A percentile compares a stretch with the other conserved stretches of the same genome.
These are phyloP conservation scores for Cryptosporidium baileyi DNA, from an alignment of 169 alveolate species.

Conservation along the genomic window DNA sequence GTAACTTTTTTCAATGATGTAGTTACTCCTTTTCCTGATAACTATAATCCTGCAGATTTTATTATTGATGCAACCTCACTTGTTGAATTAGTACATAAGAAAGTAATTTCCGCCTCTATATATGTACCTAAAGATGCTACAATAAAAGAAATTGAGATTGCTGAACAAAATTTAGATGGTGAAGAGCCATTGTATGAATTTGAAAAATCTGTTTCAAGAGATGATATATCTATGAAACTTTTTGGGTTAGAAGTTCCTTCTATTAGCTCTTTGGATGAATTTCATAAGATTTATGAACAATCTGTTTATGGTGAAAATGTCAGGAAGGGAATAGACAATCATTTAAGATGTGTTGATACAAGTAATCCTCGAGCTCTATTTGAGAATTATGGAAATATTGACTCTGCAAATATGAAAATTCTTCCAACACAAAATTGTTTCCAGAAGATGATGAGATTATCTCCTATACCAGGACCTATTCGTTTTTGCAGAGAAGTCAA, in stretches of 20 bases:
- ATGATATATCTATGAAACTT: conserved; percentile 33
- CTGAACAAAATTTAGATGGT: conserved; percentile 23
- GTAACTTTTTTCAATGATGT: conserved; percentile 70
- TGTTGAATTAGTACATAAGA: conserved; percentile 44
- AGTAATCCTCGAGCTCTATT: conserved; percentile 38
- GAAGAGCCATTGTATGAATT: conserved; percentile 64
- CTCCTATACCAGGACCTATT: conserved; percentile 69
- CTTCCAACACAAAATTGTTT: conserved; percentile 31
- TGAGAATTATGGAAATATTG: conserved; percentile 51
- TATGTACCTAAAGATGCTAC: conserved; percentile 50
- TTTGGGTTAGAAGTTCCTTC: conserved; percentile 48
- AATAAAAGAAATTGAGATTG: conserved; percentile 10
- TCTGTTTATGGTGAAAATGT: conserved; percentile 65
- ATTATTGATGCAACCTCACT: conserved; percentile 68
- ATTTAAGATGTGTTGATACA: conserved; percentile 48
- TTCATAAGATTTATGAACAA: conserved; percentile 30
- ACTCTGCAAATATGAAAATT: conserved; percentile 54
- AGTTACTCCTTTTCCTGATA: conserved; percentile 75
- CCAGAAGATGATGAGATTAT: conserved; percentile 31
- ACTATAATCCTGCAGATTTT: conserved; percentile 76
- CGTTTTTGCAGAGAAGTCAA: conserved; percentile 40
- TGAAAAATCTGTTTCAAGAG: conserved; percentile 45
- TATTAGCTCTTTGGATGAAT: conserved; percentile 45
- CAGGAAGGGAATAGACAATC: conserved; percentile 27
- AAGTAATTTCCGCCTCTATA: conserved; percentile 25